phyloP scores from a whole-genome alignment of 73 alveolate species.

The Durusdinium trenchii region DNA sequence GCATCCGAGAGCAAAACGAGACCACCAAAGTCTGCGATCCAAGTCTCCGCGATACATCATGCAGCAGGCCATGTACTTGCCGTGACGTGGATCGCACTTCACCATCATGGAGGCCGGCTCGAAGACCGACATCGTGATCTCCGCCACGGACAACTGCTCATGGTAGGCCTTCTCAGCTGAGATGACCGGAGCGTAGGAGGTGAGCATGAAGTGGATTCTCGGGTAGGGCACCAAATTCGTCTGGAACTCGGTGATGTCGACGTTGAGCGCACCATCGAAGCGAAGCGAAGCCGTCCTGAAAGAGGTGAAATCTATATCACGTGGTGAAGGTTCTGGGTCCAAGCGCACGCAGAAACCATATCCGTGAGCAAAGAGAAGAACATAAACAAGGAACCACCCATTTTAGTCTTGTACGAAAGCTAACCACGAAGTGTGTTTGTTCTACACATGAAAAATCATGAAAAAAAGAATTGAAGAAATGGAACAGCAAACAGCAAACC shows the following conservation, averaged over 20 bases:
- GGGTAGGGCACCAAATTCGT: conserved; percentile 98
- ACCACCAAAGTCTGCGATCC: too few relatives aligned
- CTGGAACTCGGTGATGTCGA: conserved; percentile 99
- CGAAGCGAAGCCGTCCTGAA: background rate
- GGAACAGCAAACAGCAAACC: background rate
- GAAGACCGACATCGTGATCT: conserved; percentile 99
- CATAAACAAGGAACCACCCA: background rate
- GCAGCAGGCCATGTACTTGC: conserved; percentile 99
- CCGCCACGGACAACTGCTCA: conserved; percentile 99
- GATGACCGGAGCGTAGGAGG: conserved; percentile 96
- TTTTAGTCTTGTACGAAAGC: background rate
- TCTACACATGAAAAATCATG: background rate
- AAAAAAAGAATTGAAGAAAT: background rate
- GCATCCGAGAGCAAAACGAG: too few relatives aligned
- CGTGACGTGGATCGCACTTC: conserved; percentile 99
- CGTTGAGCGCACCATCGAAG: conserved; percentile 96
- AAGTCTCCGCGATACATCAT: conserved; percentile 99
- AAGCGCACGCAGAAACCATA: too few relatives aligned
- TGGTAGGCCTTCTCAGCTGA: conserved; percentile 96
- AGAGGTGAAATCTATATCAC: too few relatives aligned
- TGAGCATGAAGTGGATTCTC: conserved; percentile 96
- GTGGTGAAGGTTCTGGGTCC: too few relatives aligned
- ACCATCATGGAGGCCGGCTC: conserved; percentile 99
- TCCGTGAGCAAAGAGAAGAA: too few relatives aligned
- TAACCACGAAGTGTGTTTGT: too few relatives aligned